phyloP scores from a whole-genome alignment of 2,329 filamentous ascomycete genomes.

The Colletotrichum sp. region DNA sequence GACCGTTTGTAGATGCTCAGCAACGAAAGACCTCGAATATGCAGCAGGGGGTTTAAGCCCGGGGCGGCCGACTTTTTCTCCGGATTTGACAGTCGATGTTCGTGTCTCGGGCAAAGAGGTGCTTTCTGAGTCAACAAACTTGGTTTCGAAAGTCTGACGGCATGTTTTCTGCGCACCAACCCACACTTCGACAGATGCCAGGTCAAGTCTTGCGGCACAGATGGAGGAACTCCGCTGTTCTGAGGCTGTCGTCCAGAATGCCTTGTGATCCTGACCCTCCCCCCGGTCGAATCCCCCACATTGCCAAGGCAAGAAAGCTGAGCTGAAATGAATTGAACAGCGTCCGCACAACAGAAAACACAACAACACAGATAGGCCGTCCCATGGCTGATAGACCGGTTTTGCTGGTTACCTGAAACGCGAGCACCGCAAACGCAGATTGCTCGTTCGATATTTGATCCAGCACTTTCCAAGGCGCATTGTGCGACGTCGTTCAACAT shows the following conservation, averaged over 20 bases:
- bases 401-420: background rate
- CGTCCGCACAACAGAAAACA: background rate
- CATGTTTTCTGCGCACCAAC: background rate
- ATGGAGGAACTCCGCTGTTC: background rate
- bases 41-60: conserved; percentile 9
- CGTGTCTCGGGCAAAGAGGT: background rate
- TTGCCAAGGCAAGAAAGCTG: background rate
- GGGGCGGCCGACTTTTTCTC: conserved; percentile 7
- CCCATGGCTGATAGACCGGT: background rate
- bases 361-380: background rate
- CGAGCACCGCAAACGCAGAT: background rate
- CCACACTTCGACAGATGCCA: background rate
- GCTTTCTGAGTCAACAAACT: background rate
- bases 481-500: background rate
- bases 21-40: background rate
- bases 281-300: background rate
- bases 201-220: background rate
- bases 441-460: background rate
- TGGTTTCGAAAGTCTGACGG: conserved; percentile 5
- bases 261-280: background rate
- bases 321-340: background rate
- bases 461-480: background rate
- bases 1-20: background rate
- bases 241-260: background rate
- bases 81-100: background rate